Conservation (phyloP, 345 rosid genomes). For the Citropsis articulata region DNA sequence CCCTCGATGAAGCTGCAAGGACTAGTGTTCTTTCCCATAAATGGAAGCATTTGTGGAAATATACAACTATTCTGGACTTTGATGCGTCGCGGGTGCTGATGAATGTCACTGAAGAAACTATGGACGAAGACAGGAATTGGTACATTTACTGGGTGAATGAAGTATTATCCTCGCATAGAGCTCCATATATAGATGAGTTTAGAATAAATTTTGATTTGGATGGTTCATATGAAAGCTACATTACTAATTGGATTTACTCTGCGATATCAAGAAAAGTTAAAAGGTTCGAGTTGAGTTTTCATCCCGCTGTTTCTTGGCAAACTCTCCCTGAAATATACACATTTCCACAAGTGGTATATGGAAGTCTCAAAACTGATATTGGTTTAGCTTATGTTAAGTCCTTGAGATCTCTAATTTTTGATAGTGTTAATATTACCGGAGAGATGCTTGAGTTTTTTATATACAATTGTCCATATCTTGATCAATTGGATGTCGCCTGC, state of each 20-base stretch:
- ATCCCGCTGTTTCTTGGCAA: not conserved
- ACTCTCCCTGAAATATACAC: too few relatives aligned
- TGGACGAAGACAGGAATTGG: not conserved
- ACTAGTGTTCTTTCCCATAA: not conserved
- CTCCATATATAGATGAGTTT: not conserved
- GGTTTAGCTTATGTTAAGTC: too few relatives aligned
- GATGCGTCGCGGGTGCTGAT: not conserved
- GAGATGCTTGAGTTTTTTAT: too few relatives aligned
- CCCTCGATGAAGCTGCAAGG: not conserved
- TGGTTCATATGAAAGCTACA: not conserved
- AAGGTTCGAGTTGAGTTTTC: not conserved
- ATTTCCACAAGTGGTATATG: too few relatives aligned
- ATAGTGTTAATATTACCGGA: too few relatives aligned
- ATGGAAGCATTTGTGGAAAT: not conserved
- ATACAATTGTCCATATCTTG: too few relatives aligned
- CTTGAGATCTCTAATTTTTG: too few relatives aligned
- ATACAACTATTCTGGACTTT: not conserved
- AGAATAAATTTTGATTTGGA: not conserved
- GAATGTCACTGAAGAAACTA: not conserved
- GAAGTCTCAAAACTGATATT: too few relatives aligned
- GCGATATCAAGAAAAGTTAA: not conserved
- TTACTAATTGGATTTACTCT: not conserved
- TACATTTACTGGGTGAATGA: not conserved
- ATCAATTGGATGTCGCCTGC: too few relatives aligned
- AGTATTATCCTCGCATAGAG: not conserved